These are phyloP conservation scores for Crithidia brevicula DNA, from an alignment of 208 protist genomes.

Conservation along the genomic window DNA sequence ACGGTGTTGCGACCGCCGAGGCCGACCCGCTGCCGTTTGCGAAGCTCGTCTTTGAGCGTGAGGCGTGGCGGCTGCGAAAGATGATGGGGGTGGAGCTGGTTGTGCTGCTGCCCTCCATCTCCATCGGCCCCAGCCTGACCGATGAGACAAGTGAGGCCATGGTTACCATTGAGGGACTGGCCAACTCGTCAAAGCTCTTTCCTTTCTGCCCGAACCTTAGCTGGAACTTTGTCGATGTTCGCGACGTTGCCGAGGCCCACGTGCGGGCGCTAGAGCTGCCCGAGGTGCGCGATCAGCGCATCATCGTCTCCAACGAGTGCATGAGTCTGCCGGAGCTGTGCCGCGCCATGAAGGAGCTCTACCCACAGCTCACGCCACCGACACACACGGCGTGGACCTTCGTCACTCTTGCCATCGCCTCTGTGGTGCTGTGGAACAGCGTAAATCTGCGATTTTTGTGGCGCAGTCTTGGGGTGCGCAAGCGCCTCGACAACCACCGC, in stretches of 20 bases:
- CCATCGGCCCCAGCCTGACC: conserved; percentile 83
- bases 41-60: conserved; percentile 85
- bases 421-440: conserved; percentile 42
- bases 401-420: conserved; percentile 73
- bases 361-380: conserved; percentile 80
- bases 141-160: conserved; percentile 86
- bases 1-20: conserved; percentile 59
- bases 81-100: conserved; percentile 91
- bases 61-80: conserved; percentile 87
- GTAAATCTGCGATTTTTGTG: conserved; percentile 83
- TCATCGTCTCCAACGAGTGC: conserved; percentile 85
- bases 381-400: conserved; percentile 80
- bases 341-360: conserved; percentile 70
- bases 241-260: conserved; percentile 87
- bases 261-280: conserved; percentile 79
- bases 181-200: conserved; percentile 68
- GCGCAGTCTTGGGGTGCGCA: conserved; percentile 83
- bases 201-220: conserved; percentile 85
- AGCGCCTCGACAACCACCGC: conserved; percentile 66
- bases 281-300: conserved; percentile 78
- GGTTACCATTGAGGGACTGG: conserved; percentile 68
- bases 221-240: conserved; percentile 93
- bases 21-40: conserved; percentile 82
- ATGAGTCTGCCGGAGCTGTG: conserved; percentile 75
- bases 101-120: conserved; percentile 85